Conservation (phyloP, 192 early-diverging fungal species). For the Anaeromyces robustus region DNA sequence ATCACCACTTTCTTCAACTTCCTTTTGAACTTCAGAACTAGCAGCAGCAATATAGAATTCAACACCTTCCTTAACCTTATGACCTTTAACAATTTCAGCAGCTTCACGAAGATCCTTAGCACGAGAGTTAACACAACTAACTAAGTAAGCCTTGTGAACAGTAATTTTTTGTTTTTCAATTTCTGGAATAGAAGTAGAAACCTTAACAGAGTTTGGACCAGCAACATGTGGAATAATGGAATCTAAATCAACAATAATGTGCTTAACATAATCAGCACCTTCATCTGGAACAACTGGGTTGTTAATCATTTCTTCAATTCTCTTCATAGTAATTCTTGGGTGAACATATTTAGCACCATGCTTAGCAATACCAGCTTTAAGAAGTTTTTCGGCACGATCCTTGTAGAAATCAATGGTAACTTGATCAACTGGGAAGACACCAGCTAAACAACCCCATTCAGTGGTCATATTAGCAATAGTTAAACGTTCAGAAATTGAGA, state of each 20-base stretch:
- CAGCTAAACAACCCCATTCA: slow-evolving; percentile 97
- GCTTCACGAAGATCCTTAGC: slow-evolving; percentile 76
- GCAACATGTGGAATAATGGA: slow-evolving; percentile 78
- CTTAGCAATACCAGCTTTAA: slow-evolving; percentile 17
- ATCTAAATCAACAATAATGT: slow-evolving; percentile 69
- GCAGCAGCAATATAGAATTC: slow-evolving; percentile 95
- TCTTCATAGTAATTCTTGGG: slow-evolving; percentile 20
- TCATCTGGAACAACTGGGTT: slow-evolving; percentile 15
- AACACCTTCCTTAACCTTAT: slow-evolving; percentile 61
- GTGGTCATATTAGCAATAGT: slow-evolving; percentile 99
- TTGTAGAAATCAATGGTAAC: slow-evolving; percentile 56
- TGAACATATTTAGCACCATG: slow-evolving; percentile 11
- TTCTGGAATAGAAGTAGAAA: slow-evolving; percentile 57
- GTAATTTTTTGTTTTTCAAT: slow-evolving; percentile 45
- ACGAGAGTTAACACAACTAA: slow-evolving; percentile 93
- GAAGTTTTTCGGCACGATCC: slow-evolving; percentile 29
- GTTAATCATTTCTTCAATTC: slow-evolving; percentile 9
- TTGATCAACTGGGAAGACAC: slow-evolving; percentile 86
- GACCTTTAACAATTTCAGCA: slow-evolving; percentile 47
- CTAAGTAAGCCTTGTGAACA: slow-evolving; percentile 92
- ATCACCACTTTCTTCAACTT: slow-evolving; percentile 67
- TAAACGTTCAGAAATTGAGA: slow-evolving; percentile 78
- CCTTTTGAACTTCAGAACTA: slow-evolving; percentile 75
- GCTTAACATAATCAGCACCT: slow-evolving; percentile 66
- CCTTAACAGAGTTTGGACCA: slow-evolving; percentile 94